phyloP scores from a whole-genome alignment of 2,329 filamentous ascomycete species.

The Alternaria hordeiaustralica region DNA sequence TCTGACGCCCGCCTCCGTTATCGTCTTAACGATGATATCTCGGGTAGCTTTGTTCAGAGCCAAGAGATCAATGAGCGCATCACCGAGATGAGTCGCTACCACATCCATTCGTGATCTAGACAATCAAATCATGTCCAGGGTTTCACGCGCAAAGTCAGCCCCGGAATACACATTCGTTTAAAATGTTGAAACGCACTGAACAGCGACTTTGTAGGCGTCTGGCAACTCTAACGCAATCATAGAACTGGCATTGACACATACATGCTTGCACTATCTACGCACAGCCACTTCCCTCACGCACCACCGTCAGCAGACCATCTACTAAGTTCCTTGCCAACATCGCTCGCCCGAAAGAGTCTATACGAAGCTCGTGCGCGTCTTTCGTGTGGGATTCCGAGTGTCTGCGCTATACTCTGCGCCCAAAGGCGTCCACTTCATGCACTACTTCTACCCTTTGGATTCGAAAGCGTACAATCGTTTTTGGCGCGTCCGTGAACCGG shows the following conservation, averaged over 20 bases:
- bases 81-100: neutral
- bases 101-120: neutral
- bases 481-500: neutral
- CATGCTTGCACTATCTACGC: neutral
- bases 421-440: neutral
- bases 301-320: neutral
- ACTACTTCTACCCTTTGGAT: neutral
- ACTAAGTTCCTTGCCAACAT: neutral
- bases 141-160: neutral
- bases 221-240: neutral
- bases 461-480: neutral
- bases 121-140: neutral
- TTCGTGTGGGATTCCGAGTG: neutral
- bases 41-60: neutral
- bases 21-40: neutral
- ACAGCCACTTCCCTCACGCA: neutral
- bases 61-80: neutral
- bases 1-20: neutral
- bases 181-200: neutral
- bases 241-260: neutral
- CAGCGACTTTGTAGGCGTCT: neutral
- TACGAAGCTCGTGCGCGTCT: neutral
- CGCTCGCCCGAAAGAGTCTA: neutral
- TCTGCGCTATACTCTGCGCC: neutral
- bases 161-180: neutral